Conservation (phyloP, 1,284 basidiomycete species). For the Anthracocystis setariae region DNA sequence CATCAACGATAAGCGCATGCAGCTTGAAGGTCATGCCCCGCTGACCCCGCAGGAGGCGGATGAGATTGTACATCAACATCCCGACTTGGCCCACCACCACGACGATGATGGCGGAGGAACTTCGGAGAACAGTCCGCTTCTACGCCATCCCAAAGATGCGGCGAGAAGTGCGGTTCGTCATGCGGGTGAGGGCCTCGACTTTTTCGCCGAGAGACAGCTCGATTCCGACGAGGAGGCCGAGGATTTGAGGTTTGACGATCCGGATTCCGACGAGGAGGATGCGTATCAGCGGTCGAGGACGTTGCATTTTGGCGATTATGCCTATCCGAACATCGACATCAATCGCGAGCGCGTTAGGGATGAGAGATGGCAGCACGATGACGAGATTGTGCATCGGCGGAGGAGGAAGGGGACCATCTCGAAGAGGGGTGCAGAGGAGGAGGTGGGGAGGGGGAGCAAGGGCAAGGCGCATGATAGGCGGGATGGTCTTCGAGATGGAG, state of each 20-base stretch:
- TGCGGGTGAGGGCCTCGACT: conserved; percentile 42
- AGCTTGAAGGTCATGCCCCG: conserved; percentile 79
- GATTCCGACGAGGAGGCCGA: conserved; percentile 68
- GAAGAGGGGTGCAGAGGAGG: conserved; percentile 17
- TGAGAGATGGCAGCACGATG: conserved; percentile 40
- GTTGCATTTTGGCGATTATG: conserved; percentile 89
- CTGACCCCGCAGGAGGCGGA: conserved; percentile 77
- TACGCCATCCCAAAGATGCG: conserved; percentile 26
- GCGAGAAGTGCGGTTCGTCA: conserved; percentile 29
- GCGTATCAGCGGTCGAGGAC: conserved; percentile 77
- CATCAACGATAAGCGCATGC: conserved; percentile 71
- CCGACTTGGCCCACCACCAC: conserved; percentile 68
- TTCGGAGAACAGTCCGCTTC: conserved; percentile 26
- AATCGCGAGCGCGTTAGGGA: conserved; percentile 73
- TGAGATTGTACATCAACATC: conserved; percentile 75
- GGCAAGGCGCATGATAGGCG: conserved; percentile 13
- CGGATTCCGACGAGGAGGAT: conserved; percentile 75
- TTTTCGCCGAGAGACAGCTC: conserved; percentile 45
- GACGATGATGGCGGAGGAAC: conserved; percentile 48
- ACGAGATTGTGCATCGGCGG: conserved; percentile 49
- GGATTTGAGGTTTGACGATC: conserved; percentile 76
- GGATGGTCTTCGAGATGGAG: background rate
- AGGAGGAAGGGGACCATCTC: conserved; percentile 32
- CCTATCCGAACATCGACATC: conserved; percentile 87
- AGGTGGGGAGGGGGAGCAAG: background rate